Conservation (phyloP, 352 stramenopile genomes). For the Elongisporangium senticosum region DNA sequence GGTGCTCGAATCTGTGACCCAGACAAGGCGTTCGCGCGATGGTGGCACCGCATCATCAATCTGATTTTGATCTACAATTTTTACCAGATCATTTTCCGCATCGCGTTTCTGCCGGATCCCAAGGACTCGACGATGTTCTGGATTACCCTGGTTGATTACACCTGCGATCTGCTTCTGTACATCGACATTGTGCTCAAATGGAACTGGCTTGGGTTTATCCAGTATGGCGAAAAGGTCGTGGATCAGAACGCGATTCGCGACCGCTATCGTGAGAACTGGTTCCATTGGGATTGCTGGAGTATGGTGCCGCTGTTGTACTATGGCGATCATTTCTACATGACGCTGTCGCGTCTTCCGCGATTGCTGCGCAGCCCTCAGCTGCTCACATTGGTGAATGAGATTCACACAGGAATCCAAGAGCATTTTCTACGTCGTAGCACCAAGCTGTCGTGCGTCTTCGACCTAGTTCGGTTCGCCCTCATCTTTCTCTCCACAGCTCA, state of each 20-base stretch:
- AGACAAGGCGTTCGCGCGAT: constrained; percentile 31
- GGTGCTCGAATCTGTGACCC: constrained; percentile 27
- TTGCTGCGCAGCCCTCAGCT: constrained; percentile 43
- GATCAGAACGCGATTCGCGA: constrained; percentile 27
- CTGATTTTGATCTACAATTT: constrained; percentile 52
- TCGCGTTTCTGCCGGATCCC: constrained; percentile 35
- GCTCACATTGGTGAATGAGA: constrained; percentile 24
- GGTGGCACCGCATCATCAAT: constrained; percentile 52
- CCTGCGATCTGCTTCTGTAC: constrained; percentile 25
- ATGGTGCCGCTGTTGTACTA: constrained; percentile 37
- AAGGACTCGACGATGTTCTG: constrained; percentile 14
- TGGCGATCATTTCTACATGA: constrained; percentile 28
- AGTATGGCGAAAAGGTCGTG: constrained; percentile 37
- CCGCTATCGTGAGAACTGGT: constrained; percentile 19
- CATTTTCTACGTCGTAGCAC: constrained; percentile 36
- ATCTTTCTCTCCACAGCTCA: constrained; percentile 53
- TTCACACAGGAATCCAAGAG: constrained; percentile 46
- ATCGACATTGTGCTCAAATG: constrained; percentile 37
- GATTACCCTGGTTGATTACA: constrained; percentile 37
- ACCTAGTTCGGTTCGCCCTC: constrained; percentile 49
- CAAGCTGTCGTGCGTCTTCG: constrained; percentile 38
- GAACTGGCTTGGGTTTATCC: constrained; percentile 28
- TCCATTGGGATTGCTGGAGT: constrained; percentile 32
- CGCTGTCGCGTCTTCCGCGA: constrained; percentile 26
- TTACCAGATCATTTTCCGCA: constrained; percentile 39